These are phyloP conservation scores for Syzygium oleosum DNA, from an alignment of 345 rosid genomes.

Conservation along the genomic window DNA sequence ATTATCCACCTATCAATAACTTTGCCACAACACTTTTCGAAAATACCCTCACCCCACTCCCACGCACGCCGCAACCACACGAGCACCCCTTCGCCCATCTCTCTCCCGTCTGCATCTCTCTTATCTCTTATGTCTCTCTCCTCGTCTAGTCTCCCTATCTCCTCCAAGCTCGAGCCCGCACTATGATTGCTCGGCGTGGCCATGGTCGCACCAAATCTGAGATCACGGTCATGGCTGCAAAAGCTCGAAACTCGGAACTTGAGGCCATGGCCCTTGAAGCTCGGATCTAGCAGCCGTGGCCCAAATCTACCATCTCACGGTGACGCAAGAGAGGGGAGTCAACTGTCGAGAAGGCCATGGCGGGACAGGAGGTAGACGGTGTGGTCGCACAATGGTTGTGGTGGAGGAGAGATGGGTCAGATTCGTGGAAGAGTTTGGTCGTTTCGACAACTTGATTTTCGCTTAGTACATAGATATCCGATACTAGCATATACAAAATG, in stretches of 20 bases:
- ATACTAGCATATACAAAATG: rapidly evolving
- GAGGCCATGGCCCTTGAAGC: background rate
- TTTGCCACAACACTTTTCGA: background rate
- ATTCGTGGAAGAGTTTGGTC: background rate
- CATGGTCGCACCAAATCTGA: background rate
- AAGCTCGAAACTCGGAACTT: background rate
- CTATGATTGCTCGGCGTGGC: background rate
- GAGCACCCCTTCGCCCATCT: background rate
- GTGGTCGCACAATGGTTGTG: rapidly evolving
- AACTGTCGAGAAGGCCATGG: background rate
- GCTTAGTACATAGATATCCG: no score
- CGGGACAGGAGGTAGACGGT: rapidly evolving
- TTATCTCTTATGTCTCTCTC: background rate
- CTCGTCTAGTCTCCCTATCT: background rate
- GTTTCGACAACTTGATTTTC: background rate
- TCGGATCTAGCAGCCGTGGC: background rate
- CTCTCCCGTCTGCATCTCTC: background rate
- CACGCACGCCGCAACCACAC: background rate
- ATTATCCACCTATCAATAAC: background rate
- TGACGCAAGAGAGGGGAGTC: background rate
- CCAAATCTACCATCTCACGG: background rate
- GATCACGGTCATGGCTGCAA: background rate
- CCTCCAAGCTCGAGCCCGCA: background rate
- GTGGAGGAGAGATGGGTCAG: background rate
- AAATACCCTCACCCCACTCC: background rate